Evolutionary conservation across 2,329 filamentous ascomycete genomes (phyloP), one percentile per base, ranked within the genome.

Genomic region (Penicillium sp.): DNA sequence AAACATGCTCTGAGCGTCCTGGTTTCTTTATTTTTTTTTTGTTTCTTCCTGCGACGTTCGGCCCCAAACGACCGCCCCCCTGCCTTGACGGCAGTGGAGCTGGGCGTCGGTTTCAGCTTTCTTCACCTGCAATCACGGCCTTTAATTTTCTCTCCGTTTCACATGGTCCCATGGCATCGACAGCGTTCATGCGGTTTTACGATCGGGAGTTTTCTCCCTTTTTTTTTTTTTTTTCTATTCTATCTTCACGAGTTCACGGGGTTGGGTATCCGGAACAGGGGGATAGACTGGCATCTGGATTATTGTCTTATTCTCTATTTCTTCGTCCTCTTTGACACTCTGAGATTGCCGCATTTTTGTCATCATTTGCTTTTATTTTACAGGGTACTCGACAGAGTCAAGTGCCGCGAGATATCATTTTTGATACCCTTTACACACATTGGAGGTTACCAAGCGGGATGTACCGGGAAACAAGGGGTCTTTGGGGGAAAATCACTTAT

Each of bases 381-480:
- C 26, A 33, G 28, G 31, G 31, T 12, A 21, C 34, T 36, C n/a
- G 36, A 39, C 36, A 12, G 36, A 39, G 36, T 21, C 18, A 38
- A 13, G 36, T 21, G 36, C 18, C 18, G 36, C 36, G 16, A 21
- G 57, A 59, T 52, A 53, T 59, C 51, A 56, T 52, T 59, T 63
- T 67, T 67, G 66, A 70, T 70, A 70, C 66, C 67, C 66, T 64
- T 54, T 59, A 54, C 54, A 57, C 53, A 57, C 53, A 48, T 59
- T 49, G 45, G 47, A 57, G 51, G 38, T 55, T 57, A 62, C 52
- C 49, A 51, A 53, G 49, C 47, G 51, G 55, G 51, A 13, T 54
- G 28, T 45, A 42, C 42, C 49, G 41, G 48, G 52, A 53, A 52
- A 53, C 53, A 51, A 16, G 45, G 43, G 53, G 42, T 46, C 45